Evolutionary conservation across 83 land plant species (phyloP).

Genomic region (Diphasiastrum complanatum): DNA sequence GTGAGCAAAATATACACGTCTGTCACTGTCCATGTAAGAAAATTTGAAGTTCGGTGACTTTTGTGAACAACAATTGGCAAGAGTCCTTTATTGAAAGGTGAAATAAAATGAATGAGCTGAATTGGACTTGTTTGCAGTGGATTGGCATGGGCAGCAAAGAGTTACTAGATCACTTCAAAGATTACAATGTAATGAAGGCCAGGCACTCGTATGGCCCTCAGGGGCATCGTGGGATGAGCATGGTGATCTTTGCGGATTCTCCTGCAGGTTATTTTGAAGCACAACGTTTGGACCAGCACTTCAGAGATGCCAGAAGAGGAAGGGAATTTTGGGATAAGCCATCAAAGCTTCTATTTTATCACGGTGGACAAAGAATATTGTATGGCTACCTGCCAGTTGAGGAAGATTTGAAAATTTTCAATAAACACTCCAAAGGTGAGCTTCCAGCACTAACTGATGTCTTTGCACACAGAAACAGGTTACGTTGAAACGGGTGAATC

Average conservation of each 20-base stretch:
- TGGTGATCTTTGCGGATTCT: slow-evolving; percentile 59
- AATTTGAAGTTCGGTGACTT: no score
- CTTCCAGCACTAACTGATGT: not conserved
- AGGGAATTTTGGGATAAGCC: slow-evolving; percentile 59
- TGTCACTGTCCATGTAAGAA: no score
- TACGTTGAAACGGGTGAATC: not conserved
- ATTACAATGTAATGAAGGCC: slow-evolving; percentile 56
- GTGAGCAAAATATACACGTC: no score
- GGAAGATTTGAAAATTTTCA: slow-evolving; percentile 65
- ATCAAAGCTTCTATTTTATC: slow-evolving; percentile 32
- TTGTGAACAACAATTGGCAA: no score
- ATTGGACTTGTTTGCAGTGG: slow-evolving; percentile 46
- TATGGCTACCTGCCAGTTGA: slow-evolving; percentile 65
- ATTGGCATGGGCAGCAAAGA: slow-evolving; percentile 92
- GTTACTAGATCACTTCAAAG: slow-evolving; percentile 61
- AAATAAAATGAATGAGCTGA: not conserved
- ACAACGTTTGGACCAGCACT: slow-evolving; percentile 59
- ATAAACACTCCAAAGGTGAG: slow-evolving; percentile 59
- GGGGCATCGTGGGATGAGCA: slow-evolving; percentile 86
- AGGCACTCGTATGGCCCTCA: slow-evolving; percentile 87
- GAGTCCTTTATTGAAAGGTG: no score
- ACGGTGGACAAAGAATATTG: slow-evolving; percentile 68
- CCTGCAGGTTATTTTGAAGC: slow-evolving; percentile 77
- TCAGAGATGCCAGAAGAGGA: slow-evolving; percentile 40
- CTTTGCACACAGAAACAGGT: not conserved